These are phyloP conservation scores for Leptodermis oblonga DNA, from an alignment of 257 asterid genomes.

Conservation along the genomic window DNA sequence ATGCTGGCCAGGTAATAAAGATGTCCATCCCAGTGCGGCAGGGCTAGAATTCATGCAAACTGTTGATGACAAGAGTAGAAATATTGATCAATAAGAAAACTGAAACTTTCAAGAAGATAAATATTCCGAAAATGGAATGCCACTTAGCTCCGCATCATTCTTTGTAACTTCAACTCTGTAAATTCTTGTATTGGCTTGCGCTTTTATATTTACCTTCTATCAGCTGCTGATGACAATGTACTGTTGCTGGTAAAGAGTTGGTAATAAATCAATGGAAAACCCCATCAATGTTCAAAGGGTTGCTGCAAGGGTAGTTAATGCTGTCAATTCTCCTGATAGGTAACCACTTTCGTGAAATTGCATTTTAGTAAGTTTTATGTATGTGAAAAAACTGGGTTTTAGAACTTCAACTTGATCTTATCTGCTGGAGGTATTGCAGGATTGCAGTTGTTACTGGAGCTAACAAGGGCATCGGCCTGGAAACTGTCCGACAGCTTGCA, in stretches of 20 bases:
- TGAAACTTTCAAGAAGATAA: neutral
- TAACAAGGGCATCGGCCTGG: constrained; percentile 79
- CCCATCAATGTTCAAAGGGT: constrained; percentile 9
- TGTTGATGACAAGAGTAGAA: neutral
- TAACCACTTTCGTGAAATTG: constrained; percentile 6
- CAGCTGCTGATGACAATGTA: neutral
- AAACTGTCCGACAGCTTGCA: constrained; percentile 71
- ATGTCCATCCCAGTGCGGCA: neutral
- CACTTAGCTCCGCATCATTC: neutral
- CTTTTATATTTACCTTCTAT: neutral
- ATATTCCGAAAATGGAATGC: neutral
- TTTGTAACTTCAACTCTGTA: neutral
- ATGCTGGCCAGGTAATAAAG: neutral
- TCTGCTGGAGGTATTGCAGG: constrained; percentile 27
- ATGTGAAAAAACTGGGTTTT: neutral
- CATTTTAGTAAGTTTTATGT: neutral
- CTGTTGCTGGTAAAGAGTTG: neutral
- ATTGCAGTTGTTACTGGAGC: constrained; percentile 85
- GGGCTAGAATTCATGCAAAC: neutral
- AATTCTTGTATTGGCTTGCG: neutral
- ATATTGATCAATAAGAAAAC: neutral
- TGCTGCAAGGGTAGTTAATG: constrained; percentile 27
- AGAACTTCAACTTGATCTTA: neutral
- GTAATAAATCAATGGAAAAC: neutral
- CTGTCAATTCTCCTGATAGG: constrained; percentile 28